Conservation (phyloP, 2,329 filamentous ascomycete genomes). For the Aurifilum marmelostoma region DNA sequence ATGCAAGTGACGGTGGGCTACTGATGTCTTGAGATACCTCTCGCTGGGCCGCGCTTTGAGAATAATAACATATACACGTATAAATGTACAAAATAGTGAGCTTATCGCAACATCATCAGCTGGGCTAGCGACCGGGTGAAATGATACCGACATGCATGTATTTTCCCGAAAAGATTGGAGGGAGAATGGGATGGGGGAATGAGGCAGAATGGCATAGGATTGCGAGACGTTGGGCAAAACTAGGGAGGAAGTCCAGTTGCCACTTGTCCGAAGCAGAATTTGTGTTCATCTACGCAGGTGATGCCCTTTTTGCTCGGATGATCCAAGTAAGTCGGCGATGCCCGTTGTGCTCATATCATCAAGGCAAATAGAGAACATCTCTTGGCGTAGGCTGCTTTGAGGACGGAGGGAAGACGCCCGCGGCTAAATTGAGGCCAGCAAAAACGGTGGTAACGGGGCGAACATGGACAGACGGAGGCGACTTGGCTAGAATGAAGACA, state of each 20-base stretch:
- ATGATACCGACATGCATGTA: neutral
- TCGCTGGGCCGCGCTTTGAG: neutral
- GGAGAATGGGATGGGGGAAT: neutral
- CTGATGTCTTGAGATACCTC: too few species aligned
- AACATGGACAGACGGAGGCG: neutral
- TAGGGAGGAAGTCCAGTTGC: neutral
- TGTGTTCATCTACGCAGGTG: neutral
- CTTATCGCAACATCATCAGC: neutral
- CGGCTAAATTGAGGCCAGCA: neutral
- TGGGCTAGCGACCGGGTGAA: conserved; percentile 5
- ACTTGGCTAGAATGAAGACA: neutral
- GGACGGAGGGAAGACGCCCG: conserved; percentile 18
- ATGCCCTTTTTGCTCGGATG: too few species aligned
- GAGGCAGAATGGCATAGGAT: neutral
- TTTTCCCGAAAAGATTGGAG: neutral
- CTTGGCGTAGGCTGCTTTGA: neutral
- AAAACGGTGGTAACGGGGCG: too few species aligned
- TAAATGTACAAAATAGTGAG: neutral
- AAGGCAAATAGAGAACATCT: neutral
- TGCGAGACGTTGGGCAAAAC: neutral
- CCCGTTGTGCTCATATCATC: neutral
- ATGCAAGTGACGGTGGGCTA: too few species aligned
- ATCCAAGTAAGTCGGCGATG: neutral
- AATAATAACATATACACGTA: neutral
- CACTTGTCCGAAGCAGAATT: neutral